Evolutionary conservation across 768 basidiomycete species (phyloP), one percentile per base, ranked within the genome.

Genomic region (Austroboletus eburneus): DNA sequence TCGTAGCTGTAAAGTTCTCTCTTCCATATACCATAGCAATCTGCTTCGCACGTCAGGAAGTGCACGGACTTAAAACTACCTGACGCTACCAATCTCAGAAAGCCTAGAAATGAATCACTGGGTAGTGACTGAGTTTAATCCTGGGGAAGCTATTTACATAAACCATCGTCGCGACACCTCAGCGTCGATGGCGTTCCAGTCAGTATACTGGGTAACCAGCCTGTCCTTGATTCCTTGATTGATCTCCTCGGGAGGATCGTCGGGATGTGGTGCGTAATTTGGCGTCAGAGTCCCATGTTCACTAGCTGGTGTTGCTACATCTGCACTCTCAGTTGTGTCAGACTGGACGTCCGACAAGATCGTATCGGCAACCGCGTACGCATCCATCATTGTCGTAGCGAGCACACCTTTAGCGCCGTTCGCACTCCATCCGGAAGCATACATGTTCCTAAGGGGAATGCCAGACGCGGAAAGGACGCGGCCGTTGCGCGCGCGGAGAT

Each of bases 361-460:
- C 0, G 76, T 70, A 32, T 87, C 81, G 2, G 89, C 85, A 3
- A 90, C 81, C 3, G 76, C 74, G 60, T 92, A 91, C 18, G 94
- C 89, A 61, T 96, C 78, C 66, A 91, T 81, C 92, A 99, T 92
- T 27, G 96, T 96, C 3, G 84, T 75, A 2, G 91, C 93, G 37
- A 98, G 74, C 12, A 98, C 93, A 9, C 94, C 94, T 43, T 80
- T 84, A 0, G 96, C 93, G 29, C 95, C 95, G 3, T 79, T 82
- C 2, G 91, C 85, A 2, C 91, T 85, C 96, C 96, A 99, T 9
- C 95, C 95, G 2, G 89, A 85, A 2, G 91, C 86, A 61, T 96
- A 99, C n/a, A 94, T 72, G 48, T 79, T 80, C 30, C 72, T 74
- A 30, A 83, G 54, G 10, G 67, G 62, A 5, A 51, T 45, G 0